phyloP scores from a whole-genome alignment of 2,329 filamentous ascomycete species.

The Ceratocystis smalleyi region DNA sequence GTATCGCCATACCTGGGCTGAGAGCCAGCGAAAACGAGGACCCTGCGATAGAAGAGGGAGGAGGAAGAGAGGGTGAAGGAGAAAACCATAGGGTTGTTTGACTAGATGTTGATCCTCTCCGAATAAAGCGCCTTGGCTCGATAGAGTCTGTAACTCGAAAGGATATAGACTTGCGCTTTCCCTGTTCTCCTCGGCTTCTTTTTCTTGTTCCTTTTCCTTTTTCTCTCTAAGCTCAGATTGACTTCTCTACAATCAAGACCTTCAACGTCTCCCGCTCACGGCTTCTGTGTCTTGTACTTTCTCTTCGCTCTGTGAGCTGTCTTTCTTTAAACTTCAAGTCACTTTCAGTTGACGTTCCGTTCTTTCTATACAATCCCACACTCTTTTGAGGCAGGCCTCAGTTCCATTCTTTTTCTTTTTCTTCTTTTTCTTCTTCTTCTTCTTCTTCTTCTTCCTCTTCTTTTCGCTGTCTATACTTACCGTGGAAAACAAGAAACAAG shows the following conservation, averaged over 20 bases:
- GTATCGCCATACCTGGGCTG: not conserved
- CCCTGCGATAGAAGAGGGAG: not conserved
- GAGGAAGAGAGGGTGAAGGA: not conserved
- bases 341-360: conserved; percentile 9
- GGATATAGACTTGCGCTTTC: not conserved
- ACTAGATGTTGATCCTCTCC: not conserved
- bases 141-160: not conserved
- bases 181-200: not conserved
- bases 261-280: not conserved
- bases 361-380: conserved; percentile 2
- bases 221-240: not conserved
- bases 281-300: not conserved
- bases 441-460: too few species aligned
- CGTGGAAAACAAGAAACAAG: not conserved
- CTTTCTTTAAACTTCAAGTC: conserved; percentile 2
- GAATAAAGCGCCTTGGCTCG: not conserved
- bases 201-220: not conserved
- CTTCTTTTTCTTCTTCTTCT: not conserved
- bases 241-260: conserved; percentile 1
- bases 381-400: conserved; percentile 10
- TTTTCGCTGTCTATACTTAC: too few species aligned
- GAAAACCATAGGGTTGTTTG: not conserved
- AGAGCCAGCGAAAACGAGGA: not conserved
- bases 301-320: conserved; percentile 9
- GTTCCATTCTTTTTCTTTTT: not conserved